Evolutionary conservation across 495 filamentous ascomycete genomes (phyloP), one percentile per base, ranked within the genome.

Genomic region (Penicillium tannophilum): DNA sequence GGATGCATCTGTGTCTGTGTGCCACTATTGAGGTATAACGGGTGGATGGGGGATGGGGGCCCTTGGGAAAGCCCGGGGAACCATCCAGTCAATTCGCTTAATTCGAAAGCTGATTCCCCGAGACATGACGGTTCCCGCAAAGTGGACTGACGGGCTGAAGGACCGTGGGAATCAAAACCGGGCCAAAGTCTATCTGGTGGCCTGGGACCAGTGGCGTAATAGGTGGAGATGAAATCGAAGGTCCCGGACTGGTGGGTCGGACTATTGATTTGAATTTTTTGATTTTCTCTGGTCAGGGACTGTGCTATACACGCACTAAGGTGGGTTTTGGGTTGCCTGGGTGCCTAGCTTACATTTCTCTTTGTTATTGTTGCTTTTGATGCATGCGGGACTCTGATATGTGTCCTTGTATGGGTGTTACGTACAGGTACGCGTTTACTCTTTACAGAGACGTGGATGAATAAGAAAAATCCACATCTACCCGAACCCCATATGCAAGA

Each of bases 221-320:
- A 30, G 14, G 57, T 60, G 61, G 61, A 59, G 61, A 50, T 59
- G 61, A 59, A 63, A 43, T 54, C 52, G 45, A 28, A 14, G n/a
- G 14, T 11, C 50, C 39, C 54, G 14, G 12, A 4, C 19, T 49
- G 49, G 23, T 39, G 54, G 55, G 55, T 19, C 28, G 9, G 28
- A 56, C 55, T 64, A 61, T 64, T 64, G 62, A 53, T 24, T 55
- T 55, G 50, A 31, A 31, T 16, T 47, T 16, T 55, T 35, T 36
- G 14, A 3, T 23, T 30, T 20, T 20, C 35, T 44, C 31, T 28
- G 16, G 17, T 30, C 16, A 20, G 16, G 16, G 24, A 7, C 6
- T 24, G 20, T 47, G 45, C 45, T 11, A 8, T 24, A 11, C 2
- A 11, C 2, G 23, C 19, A 28, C 48, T 51, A 33, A 17, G 36